These are phyloP conservation scores for Fraxinus velutina DNA, from an alignment of 305 asterid genomes.

Conservation along the genomic window DNA sequence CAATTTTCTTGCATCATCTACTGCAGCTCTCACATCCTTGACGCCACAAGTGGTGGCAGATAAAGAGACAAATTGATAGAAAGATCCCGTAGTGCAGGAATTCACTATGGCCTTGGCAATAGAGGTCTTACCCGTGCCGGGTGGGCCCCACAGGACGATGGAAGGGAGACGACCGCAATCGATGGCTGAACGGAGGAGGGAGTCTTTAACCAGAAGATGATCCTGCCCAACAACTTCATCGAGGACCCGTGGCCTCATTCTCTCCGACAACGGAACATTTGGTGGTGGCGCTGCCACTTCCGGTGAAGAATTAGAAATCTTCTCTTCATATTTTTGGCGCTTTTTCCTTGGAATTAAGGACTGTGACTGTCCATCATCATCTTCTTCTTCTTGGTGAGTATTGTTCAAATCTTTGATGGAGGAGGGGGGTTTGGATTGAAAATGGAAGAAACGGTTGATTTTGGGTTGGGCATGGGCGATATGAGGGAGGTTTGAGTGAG, in stretches of 20 bases:
- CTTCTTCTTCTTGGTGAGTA: slow-evolving; percentile 5
- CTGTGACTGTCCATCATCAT: slow-evolving; percentile 24
- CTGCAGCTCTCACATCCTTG: slow-evolving; percentile 78
- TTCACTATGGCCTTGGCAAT: slow-evolving; percentile 67
- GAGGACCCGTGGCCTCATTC: slow-evolving; percentile 79
- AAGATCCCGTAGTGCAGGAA: slow-evolving; percentile 25
- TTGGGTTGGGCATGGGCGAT: slow-evolving; percentile 65
- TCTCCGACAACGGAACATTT: slow-evolving; percentile 55
- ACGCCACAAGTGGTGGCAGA: slow-evolving; percentile 89
- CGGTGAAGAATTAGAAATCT: slow-evolving; percentile 2
- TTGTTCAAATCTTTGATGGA: slow-evolving; percentile 17
- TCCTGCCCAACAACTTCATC: slow-evolving; percentile 85
- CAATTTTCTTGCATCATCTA: slow-evolving; percentile 59
- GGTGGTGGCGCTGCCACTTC: slow-evolving; percentile 27
- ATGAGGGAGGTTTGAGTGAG: slow-evolving; percentile 31
- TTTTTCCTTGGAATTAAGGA: slow-evolving; percentile 23
- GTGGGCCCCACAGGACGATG: slow-evolving; percentile 82
- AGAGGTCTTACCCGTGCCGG: slow-evolving; percentile 89
- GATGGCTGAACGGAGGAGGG: slow-evolving; percentile 59
- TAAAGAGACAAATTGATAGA: slow-evolving; percentile 53
- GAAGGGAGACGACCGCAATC: slow-evolving; percentile 65
- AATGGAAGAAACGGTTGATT: slow-evolving; percentile 60
- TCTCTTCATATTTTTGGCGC: slow-evolving; percentile 34
- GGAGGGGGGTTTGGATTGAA: slow-evolving; percentile 20
- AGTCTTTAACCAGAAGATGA: slow-evolving; percentile 49